Evolutionary conservation across 495 filamentous ascomycete species (phyloP).

Genomic region (Aspergillus bertholletiae): DNA sequence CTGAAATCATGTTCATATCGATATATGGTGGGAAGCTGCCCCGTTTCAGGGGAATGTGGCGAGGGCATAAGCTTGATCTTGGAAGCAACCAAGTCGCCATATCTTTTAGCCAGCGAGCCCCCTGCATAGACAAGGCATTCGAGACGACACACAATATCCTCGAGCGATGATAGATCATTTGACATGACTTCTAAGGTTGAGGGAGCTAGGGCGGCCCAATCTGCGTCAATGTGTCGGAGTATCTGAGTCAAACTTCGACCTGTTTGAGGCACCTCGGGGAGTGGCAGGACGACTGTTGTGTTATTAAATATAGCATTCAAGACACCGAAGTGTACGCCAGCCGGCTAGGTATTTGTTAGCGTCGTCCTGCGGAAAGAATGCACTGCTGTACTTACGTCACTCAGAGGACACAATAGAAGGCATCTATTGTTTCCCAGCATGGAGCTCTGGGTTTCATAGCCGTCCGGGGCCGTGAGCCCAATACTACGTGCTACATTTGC

Average conservation of each 20-base stretch:
- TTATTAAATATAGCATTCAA: slow-evolving; percentile 3
- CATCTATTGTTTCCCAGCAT: slow-evolving; percentile 4
- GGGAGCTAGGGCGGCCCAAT: slow-evolving; percentile 9
- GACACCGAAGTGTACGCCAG: slow-evolving; percentile 3
- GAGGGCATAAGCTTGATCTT: slow-evolving; percentile 1
- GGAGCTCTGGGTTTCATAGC: slow-evolving; percentile 7
- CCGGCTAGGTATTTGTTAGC: slow-evolving; percentile 2
- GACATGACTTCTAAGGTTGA: slow-evolving; percentile 3
- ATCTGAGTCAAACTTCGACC: slow-evolving; percentile 1
- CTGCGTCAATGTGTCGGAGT: slow-evolving; percentile 1
- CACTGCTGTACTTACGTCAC: slow-evolving; percentile 1
- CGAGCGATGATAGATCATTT: neutral
- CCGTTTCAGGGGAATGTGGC: slow-evolving; percentile 6
- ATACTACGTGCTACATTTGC: slow-evolving; percentile 5
- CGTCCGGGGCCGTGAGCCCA: slow-evolving; percentile 1
- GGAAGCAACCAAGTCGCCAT: slow-evolving; percentile 3
- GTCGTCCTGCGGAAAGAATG: neutral
- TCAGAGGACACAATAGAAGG: slow-evolving; percentile 2
- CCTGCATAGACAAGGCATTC: slow-evolving; percentile 2
- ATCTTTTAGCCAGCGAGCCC: neutral
- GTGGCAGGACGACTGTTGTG: slow-evolving; percentile 2
- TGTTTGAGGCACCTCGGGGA: slow-evolving; percentile 1
- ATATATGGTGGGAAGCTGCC: slow-evolving; percentile 5
- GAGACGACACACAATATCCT: neutral
- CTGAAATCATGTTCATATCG: slow-evolving; percentile 7